A percentile compares a stretch with the other conserved stretches of the same genome.
Evolutionary conservation across 192 early-diverging fungal species (phyloP).

Genomic region (Gryganskiella cystojenkinii): DNA sequence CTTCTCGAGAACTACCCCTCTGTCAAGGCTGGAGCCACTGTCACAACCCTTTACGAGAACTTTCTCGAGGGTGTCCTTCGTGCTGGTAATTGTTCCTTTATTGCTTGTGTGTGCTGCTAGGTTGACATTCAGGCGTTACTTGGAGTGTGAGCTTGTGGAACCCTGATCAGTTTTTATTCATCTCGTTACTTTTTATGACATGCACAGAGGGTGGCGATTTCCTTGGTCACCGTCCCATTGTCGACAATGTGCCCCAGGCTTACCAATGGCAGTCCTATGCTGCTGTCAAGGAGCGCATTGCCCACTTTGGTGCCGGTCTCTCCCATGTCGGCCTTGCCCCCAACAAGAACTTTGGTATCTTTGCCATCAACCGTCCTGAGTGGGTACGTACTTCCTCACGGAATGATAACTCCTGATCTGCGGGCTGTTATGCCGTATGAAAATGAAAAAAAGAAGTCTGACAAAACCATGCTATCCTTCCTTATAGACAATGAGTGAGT

Average conservation of each 20-base stretch:
- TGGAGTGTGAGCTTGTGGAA: too few relatives aligned
- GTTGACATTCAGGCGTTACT: too few relatives aligned
- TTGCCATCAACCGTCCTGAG: conserved; percentile 54
- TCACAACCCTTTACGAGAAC: conserved; percentile 45
- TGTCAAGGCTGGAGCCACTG: conserved; percentile 8
- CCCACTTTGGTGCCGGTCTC: conserved; percentile 76
- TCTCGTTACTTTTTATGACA: too few relatives aligned
- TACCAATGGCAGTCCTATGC: conserved; percentile 76
- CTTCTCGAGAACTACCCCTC: conserved; percentile 62
- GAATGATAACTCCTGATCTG: too few relatives aligned
- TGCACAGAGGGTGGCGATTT: conserved; percentile 59
- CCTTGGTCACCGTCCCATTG: conserved; percentile 68
- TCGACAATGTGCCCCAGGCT: conserved; percentile 63
- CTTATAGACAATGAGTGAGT: conserved; percentile 67
- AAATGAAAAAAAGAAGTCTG: conserved; percentile 29
- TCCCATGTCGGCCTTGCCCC: conserved; percentile 51
- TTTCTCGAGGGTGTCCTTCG: conserved; percentile 54
- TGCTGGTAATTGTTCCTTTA: conserved; percentile 56
- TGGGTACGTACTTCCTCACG: conserved; percentile 60
- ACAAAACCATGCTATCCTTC: conserved; percentile 15
- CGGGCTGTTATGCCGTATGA: neutral
- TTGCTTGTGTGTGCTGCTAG: too few relatives aligned
- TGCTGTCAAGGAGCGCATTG: conserved; percentile 61
- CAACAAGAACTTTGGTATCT: conserved; percentile 14
- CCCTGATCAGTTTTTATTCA: neutral